Base-by-base conservation (phyloP, 371 early-diverging fungal genomes). In the Phascolomyces articulosus region DNA sequence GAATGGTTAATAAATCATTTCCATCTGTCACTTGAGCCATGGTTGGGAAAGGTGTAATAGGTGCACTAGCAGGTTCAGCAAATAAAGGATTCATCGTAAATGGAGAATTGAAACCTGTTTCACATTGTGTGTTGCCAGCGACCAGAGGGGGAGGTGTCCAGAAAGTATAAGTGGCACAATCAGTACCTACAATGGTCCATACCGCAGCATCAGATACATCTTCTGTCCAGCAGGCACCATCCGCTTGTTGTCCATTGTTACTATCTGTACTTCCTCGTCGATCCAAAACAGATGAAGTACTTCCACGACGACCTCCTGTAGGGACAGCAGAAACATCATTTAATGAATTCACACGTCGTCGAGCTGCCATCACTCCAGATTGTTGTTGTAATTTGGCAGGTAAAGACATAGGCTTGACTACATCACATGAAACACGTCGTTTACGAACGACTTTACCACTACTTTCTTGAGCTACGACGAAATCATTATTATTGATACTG, bases 151-250 rank as follows among this genome's bases (percentile, higher is more conserved):
- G 60, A 38, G 90, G 87, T 26, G 86, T 85, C 79, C 85, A 87
- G 62, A 92, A 91, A 60, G 90, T 88, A 71, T 92, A 92, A 24
- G 82, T 87, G 7, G 91, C 90, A 60, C 90, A 91, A 65, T 93
- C 88, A 0, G 93, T 92, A 34, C 94, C 93, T 13, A 95, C 95
- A 69, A 95, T 90, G 4, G 95, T 95, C 95, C 95, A 95, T 1
- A 95, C 92, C 0, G 93, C 87, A 2, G 86, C 85, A 80, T 95
- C 95, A 3, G 91, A 90, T 24, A 94, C 93, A 74, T 95, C 94
- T 70, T 92, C 92, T 11, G 88, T 85, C 93, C 93, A 93, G 57
- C 87, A 80, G 18, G 83, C 71, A 26, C 85, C 82, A 55, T 78
- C 82, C 15, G 62, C 21, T 26, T 55, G 59, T 24, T 26, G 24